Percentiles rank a stretch among this genome's conserved stretches.
These are phyloP conservation scores for Gracilariopsis chorda DNA, from an alignment of 23 red algal genomes.

Conservation along the genomic window DNA sequence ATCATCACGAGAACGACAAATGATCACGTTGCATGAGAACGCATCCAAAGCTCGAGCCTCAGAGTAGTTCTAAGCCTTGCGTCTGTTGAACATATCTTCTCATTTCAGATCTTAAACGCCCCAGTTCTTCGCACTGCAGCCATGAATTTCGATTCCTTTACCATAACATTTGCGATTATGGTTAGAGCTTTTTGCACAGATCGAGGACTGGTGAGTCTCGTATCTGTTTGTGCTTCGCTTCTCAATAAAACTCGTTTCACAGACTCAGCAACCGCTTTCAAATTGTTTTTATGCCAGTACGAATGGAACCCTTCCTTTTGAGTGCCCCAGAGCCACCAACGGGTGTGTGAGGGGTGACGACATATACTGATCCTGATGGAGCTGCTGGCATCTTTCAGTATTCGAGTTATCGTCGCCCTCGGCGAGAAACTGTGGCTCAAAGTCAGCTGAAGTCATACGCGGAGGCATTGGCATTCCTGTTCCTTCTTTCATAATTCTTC, in stretches of 20 bases:
- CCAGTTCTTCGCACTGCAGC: constrained; percentile 1
- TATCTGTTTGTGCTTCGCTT: constrained; percentile 7
- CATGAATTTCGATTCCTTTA: background rate
- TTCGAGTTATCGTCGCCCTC: background rate
- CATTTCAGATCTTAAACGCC: background rate
- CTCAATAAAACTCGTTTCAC: background rate
- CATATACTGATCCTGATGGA: background rate
- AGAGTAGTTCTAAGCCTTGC: background rate
- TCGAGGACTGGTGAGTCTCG: constrained; percentile 11
- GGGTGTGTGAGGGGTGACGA: background rate
- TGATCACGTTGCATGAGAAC: constrained; percentile 30
- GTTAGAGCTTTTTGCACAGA: background rate
- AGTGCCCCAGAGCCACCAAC: background rate
- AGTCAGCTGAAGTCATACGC: background rate
- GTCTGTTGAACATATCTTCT: background rate
- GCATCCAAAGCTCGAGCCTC: background rate
- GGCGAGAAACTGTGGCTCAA: background rate
- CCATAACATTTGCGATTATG: constrained; percentile 18
- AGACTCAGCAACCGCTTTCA: background rate
- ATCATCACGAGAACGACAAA: constrained; percentile 1
- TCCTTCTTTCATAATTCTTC: too few relatives aligned
- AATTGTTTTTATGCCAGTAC: background rate
- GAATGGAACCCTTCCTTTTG: background rate
- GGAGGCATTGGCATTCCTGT: background rate
- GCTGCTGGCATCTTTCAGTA: background rate